Evolutionary conservation across 2,329 filamentous ascomycete genomes (phyloP), one percentile per base, ranked within the genome.

Genomic region (Hansfordia pulvinata): DNA sequence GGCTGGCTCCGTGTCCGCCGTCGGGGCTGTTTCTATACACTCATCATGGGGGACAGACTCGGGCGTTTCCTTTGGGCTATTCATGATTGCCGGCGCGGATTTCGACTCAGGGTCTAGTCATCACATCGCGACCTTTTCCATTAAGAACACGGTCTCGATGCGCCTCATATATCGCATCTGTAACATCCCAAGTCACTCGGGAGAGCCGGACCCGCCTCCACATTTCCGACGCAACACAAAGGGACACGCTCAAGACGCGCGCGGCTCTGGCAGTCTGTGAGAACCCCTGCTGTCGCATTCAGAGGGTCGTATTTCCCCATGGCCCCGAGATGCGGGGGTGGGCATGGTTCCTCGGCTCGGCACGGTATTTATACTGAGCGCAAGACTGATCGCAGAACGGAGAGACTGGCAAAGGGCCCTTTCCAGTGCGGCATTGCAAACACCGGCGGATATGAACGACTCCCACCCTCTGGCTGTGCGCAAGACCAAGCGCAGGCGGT

Each of bases 401-500:
- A 21, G 5, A 10, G 10, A 21, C 19, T n/a, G 19, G 6, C 19
- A 10, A 21, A 10, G 19, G 10, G 13, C 19, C n/a, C 19, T 10
- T 12, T 21, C 10, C 19, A 12, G 19, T 12, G 13, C 19, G 13
- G 19, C 19, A 21, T 21, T 21, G 19, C 19, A 21, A 12, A 21
- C 19, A 21, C 10, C 19, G 19, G 19, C 19, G 13, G 19, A 21
- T 10, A 12, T 10, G 10, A 21, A 12, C 19, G 19, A 21, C 10
- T 10, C 19, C 19, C 10, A n/a, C 10, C 19, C 19, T n/a, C n/a
- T n/a, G n/a, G n/a, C n/a, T n/a, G n/a, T n/a, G 19, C 19, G 10
- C 19, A 10, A 12, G 19, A 12, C 26, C 16, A 30, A 34, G 26
- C 27, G 30, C 8, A 21, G 26, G 11, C 24, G 23, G 3, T 28